Percentiles rank a stretch among this genome's conserved stretches.
These are phyloP conservation scores for Aspergillus sergii DNA, from an alignment of 2,329 filamentous ascomycete species.

Conservation along the genomic window DNA sequence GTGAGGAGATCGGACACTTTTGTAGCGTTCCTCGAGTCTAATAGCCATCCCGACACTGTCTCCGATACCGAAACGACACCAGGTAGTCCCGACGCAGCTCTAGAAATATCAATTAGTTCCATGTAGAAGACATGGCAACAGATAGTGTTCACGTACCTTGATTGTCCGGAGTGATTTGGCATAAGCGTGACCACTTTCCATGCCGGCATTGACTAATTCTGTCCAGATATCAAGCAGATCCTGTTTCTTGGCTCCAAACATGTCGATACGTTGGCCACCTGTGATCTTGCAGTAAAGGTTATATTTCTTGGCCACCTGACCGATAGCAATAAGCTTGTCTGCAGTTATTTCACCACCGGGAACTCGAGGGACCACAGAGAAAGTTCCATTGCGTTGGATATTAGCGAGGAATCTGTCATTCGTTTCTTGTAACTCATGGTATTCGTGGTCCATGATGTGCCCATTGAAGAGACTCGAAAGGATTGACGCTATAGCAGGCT, in stretches of 20 bases:
- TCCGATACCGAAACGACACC: slow-evolving; percentile 86
- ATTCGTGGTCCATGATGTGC: slow-evolving; percentile 72
- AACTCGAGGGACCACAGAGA: slow-evolving; percentile 82
- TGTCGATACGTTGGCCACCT: slow-evolving; percentile 85
- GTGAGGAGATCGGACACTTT: slow-evolving; percentile 84
- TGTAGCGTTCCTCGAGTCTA: slow-evolving; percentile 84
- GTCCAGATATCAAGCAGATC: slow-evolving; percentile 83
- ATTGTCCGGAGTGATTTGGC: slow-evolving; percentile 86
- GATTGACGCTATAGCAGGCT: slow-evolving; percentile 79
- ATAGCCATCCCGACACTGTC: slow-evolving; percentile 92
- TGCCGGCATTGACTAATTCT: slow-evolving; percentile 75
- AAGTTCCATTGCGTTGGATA: slow-evolving; percentile 89
- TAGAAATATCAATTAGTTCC: slow-evolving; percentile 20
- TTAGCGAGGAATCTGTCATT: slow-evolving; percentile 88
- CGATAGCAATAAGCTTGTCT: slow-evolving; percentile 81
- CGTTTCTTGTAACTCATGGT: slow-evolving; percentile 81
- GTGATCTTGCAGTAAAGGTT: slow-evolving; percentile 89
- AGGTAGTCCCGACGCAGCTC: slow-evolving; percentile 86
- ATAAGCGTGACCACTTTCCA: slow-evolving; percentile 91
- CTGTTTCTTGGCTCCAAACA: slow-evolving; percentile 89
- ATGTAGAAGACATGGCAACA: neutral
- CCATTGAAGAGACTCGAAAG: slow-evolving; percentile 81
- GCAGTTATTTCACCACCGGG: slow-evolving; percentile 85
- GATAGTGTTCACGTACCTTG: slow-evolving; percentile 51
- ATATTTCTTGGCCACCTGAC: slow-evolving; percentile 81